Base-by-base conservation (phyloP, 2,329 filamentous ascomycete genomes). In the Apiospora hydei region DNA sequence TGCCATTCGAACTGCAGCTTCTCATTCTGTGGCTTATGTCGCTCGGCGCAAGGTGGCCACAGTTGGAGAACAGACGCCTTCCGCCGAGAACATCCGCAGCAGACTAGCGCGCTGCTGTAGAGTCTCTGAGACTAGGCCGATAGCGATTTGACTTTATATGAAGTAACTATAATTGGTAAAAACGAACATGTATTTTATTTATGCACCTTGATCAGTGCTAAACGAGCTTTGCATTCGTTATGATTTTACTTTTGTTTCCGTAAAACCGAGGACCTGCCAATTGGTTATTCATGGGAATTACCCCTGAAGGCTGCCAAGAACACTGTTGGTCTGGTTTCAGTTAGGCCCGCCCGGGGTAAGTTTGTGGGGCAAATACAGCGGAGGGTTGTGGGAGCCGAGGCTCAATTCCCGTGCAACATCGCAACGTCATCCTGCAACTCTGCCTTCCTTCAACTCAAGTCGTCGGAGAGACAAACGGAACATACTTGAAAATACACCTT, bases 21-120 rank as follows among this genome's bases (percentile, higher is more conserved):
- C 44, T 73, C n/a, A 71, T 73, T 44, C 5, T 73, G 68, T 73
- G 72, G 70, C 72, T 64, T 8, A 41, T 64, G 57, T 64, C 57
- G 57, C 18, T 64, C 24, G 57, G 57, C 4, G n/a, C 30, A 18
- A 64, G 8, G 18, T 10, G 30, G 18, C 34, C 34, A n/a, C 34
- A 13, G 10, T 6, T 64, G 57, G 57, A 64, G 57, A n/a, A 38
- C 4, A 61, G 18, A 34, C 18, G 53, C 16, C 30, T 61, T 10
- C 53, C n/a, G 2, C 10, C 51, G 26, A 53, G 24, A 30, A 4
- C 49, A 11, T 14, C 24, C 24, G 13, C 49, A 53, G 13, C 24
- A 1, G 24, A n/a, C 7, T 49, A 49, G 46, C 18, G 46, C 6
- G 46, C 6, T 47, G 46, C 46, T 49, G 46, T 47, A 47, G n/a